phyloP scores from a whole-genome alignment of 73 alveolate species.

The Uronychia setigera region DNA sequence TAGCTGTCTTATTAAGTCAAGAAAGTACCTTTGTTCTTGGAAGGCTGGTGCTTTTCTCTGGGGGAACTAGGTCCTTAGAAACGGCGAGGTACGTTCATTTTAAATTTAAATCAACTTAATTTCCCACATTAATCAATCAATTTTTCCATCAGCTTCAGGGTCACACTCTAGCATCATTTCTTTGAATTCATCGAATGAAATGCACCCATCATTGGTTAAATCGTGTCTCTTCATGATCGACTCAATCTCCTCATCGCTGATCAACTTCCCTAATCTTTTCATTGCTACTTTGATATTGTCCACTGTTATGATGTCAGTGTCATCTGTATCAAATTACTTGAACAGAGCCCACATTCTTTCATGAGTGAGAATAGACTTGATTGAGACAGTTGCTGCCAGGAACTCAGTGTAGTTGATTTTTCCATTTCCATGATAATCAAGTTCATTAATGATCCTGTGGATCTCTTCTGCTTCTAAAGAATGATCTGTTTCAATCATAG shows the following conservation, averaged over 20 bases:
- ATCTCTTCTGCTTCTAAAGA: slow-evolving; percentile 19
- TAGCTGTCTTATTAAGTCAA: slow-evolving; percentile 2
- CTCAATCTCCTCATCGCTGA: slow-evolving; percentile 18
- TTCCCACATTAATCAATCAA: neutral
- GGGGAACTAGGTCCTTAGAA: slow-evolving; percentile 4
- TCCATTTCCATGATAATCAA: slow-evolving; percentile 44
- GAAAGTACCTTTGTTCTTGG: neutral
- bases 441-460: slow-evolving; percentile 16
- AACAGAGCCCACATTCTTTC: slow-evolving; percentile 30
- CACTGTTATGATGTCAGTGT: neutral
- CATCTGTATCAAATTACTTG: slow-evolving; percentile 27
- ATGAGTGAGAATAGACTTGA: slow-evolving; percentile 10
- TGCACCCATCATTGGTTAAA: slow-evolving; percentile 14
- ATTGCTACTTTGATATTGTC: slow-evolving; percentile 5
- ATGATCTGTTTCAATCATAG: slow-evolving; percentile 5
- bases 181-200: slow-evolving; percentile 44
- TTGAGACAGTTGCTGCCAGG: slow-evolving; percentile 35
- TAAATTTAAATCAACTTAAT: neutral
- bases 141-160: neutral
- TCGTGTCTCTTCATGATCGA: slow-evolving; percentile 50
- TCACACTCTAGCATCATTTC: slow-evolving; percentile 20
- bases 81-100: slow-evolving; percentile 12
- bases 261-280: slow-evolving; percentile 4
- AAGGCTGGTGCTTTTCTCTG: neutral
- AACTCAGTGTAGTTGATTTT: slow-evolving; percentile 50